Conservation (phyloP, 768 basidiomycete species). For the Lepiota brunneoincarnata region DNA sequence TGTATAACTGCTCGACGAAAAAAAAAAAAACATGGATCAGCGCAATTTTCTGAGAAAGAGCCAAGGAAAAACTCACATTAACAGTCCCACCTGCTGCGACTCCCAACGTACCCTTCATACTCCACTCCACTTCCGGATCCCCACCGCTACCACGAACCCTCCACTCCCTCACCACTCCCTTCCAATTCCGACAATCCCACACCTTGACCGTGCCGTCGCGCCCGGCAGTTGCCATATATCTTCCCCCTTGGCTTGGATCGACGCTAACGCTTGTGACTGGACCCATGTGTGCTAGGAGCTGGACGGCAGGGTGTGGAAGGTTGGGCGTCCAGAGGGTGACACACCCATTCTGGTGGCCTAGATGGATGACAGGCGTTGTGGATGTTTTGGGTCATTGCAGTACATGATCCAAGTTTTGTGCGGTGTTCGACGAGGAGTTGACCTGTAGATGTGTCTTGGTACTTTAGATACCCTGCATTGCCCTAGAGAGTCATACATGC, state of each 20-base stretch:
- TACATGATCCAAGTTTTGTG: slow-evolving; percentile 84
- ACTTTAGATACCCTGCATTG: slow-evolving; percentile 88
- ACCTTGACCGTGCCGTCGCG: slow-evolving; percentile 88
- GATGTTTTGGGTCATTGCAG: slow-evolving; percentile 83
- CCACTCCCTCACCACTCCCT: slow-evolving; percentile 80
- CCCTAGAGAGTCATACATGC: slow-evolving; percentile 42
- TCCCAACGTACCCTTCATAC: slow-evolving; percentile 77
- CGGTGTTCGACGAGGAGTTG: slow-evolving; percentile 82
- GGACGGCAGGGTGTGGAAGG: slow-evolving; percentile 86
- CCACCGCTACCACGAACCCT: slow-evolving; percentile 58
- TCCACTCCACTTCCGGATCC: slow-evolving; percentile 73
- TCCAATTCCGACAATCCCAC: slow-evolving; percentile 98
- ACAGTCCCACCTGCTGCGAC: slow-evolving; percentile 83
- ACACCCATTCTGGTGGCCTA: slow-evolving; percentile 93
- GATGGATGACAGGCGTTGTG: slow-evolving; percentile 93
- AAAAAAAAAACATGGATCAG: no score
- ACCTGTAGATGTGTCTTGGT: slow-evolving; percentile 96
- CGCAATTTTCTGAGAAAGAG: neutral
- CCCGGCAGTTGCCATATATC: slow-evolving; percentile 90
- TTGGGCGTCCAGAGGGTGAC: slow-evolving; percentile 99
- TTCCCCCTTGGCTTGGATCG: slow-evolving; percentile 80
- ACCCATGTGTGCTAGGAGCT: slow-evolving; percentile 86
- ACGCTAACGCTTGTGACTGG: slow-evolving; percentile 80
- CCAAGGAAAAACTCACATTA: slow-evolving; percentile 50
- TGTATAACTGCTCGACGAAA: slow-evolving; percentile 57